Conservation (phyloP, 176 grass and related monocot species). For the Ensete glaucum region DNA sequence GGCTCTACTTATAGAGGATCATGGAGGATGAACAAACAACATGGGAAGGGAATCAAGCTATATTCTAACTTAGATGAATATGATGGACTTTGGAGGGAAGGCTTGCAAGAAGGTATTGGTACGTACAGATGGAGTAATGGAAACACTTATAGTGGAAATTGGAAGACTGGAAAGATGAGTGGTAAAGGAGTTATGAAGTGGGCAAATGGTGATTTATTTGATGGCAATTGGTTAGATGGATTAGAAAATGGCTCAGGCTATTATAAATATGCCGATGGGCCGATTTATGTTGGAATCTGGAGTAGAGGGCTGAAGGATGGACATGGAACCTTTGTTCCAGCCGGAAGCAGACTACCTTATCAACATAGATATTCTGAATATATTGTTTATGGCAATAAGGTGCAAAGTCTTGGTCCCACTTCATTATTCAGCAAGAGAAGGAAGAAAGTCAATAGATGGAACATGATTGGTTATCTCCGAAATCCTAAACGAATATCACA, state of each 20-base stretch:
- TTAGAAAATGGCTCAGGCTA: conserved; percentile 69
- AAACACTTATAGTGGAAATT: conserved; percentile 63
- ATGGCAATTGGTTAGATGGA: conserved; percentile 73
- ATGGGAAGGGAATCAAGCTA: conserved; percentile 73
- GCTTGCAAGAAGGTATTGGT: conserved; percentile 73
- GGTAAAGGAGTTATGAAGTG: conserved; percentile 78
- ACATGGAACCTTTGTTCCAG: conserved; percentile 63
- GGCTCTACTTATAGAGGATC: conserved; percentile 64
- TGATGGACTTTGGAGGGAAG: conserved; percentile 86
- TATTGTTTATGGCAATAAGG: conserved; percentile 26
- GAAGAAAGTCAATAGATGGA: conserved; percentile 35
- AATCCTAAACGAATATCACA: conserved; percentile 57
- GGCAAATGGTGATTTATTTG: conserved; percentile 70
- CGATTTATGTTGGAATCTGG: conserved; percentile 85
- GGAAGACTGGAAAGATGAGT: conserved; percentile 88
- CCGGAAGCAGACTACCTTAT: conserved; percentile 63
- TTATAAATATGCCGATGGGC: conserved; percentile 58
- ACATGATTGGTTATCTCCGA: conserved; percentile 35
- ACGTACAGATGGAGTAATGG: conserved; percentile 71
- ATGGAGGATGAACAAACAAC: conserved; percentile 86
- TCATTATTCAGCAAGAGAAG: conserved; percentile 37
- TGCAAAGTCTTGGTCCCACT: conserved; percentile 19
- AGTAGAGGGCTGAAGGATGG: conserved; percentile 93
- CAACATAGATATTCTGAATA: conserved; percentile 54
- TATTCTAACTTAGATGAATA: conserved; percentile 70